Base-by-base conservation (phyloP, 2,329 filamentous ascomycete genomes). In the Penicillium digitatum region DNA sequence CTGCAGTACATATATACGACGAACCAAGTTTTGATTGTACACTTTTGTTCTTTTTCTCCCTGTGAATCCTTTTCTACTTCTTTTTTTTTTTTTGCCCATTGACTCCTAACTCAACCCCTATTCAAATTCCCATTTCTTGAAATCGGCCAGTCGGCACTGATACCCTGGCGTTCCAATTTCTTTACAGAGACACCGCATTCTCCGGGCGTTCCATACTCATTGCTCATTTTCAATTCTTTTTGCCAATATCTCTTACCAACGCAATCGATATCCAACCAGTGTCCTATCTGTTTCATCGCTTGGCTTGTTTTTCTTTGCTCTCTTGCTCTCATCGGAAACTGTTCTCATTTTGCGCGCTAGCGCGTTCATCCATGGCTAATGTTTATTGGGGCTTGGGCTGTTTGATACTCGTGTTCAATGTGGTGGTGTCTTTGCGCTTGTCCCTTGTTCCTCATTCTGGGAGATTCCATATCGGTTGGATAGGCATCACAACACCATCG, bases 1-100 rank as follows among this genome's bases (percentile, higher is more conserved):
- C 22, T 26, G 32, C 29, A 43, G 53, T 27, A 20, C n/a, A 38
- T 55, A 54, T 59, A 59, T 56, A 56, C 60, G 54, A 59, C 42
- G 27, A 43, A 50, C 31, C 46, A 44, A 55, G 59, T 50, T 52
- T 47, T 14, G 34, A 45, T 42, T 45, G 26, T 38, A 24, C 29
- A 27, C 20, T 48, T 34, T 37, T 39, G 9, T 31, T 42, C 12
- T 20, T 27, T 45, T 26, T 45, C 49, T 20, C 26, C 35, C 18
- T 43, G 49, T 51, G 40, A 42, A 38, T 39, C 47, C 20, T 54
- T 49, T 27, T 39, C 27, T 40, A 20, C 26, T 43, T 39, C 47
- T 20, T 54, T 49, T 27, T 39, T 31, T 40, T 26, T 34, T 43
- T 11, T 24, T 32, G 18, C 47, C 32, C 35, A 31, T 42, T 43